These are phyloP conservation scores for Elongisporangium anandrum DNA, from an alignment of 352 stramenopile species.

Conservation along the genomic window DNA sequence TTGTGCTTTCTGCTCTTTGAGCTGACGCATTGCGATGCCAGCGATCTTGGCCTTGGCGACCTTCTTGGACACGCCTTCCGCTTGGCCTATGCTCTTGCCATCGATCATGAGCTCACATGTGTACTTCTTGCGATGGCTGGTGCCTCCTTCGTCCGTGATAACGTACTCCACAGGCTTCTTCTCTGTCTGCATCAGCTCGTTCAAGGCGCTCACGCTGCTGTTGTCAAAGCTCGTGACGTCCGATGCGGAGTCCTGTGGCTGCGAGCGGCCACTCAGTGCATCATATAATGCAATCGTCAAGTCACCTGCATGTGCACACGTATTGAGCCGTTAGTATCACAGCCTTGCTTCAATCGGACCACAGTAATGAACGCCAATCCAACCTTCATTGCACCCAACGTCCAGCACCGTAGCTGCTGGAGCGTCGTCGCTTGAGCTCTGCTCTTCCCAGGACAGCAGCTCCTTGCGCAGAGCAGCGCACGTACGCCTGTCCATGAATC, in stretches of 20 bases:
- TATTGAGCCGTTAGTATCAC: background rate
- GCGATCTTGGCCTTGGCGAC: slow-evolving; percentile 77
- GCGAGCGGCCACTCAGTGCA: slow-evolving; percentile 31
- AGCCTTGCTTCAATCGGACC: too few species aligned
- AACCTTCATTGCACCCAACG: slow-evolving; percentile 82
- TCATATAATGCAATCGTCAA: slow-evolving; percentile 70
- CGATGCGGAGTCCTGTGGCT: slow-evolving; percentile 5
- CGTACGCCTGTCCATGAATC: slow-evolving; percentile 58
- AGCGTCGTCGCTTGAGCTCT: slow-evolving; percentile 1
- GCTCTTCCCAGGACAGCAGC: slow-evolving; percentile 22
- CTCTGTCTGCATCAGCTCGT: slow-evolving; percentile 62
- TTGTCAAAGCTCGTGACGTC: slow-evolving; percentile 50
- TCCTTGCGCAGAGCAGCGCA: slow-evolving; percentile 32
- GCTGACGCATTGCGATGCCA: slow-evolving; percentile 24
- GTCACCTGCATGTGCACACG: slow-evolving; percentile 23
- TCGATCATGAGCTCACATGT: slow-evolving; percentile 57
- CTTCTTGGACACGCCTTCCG: slow-evolving; percentile 76
- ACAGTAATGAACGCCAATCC: background rate
- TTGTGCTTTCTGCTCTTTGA: slow-evolving; percentile 10
- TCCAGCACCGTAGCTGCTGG: slow-evolving; percentile 48
- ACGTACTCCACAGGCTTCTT: slow-evolving; percentile 58
- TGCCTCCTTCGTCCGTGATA: slow-evolving; percentile 51
- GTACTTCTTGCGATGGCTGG: slow-evolving; percentile 54
- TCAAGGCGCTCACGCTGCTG: slow-evolving; percentile 54
- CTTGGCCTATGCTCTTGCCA: slow-evolving; percentile 32